These are phyloP conservation scores for Puccinia novopanici DNA, from an alignment of 1,284 basidiomycete species.

Conservation along the genomic window DNA sequence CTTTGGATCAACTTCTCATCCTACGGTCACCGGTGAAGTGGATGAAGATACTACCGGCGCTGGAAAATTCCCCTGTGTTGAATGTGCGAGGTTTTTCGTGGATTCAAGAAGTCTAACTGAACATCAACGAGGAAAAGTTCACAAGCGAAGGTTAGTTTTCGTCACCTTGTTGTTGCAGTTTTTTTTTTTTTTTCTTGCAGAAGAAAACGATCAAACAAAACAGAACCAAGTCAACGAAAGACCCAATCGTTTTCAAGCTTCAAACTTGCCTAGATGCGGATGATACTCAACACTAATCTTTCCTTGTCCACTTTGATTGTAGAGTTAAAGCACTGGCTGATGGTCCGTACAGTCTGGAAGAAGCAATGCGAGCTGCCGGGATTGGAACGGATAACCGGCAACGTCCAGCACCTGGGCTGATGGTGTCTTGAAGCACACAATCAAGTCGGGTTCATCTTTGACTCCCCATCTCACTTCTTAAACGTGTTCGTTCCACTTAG, in stretches of 20 bases:
- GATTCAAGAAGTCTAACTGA: conserved; percentile 35
- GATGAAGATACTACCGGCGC: conserved; percentile 45
- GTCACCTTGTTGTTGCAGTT: no score
- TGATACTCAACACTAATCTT: background rate
- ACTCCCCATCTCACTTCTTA: background rate
- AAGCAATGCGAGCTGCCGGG: conserved; percentile 48
- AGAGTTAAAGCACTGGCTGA: conserved; percentile 42
- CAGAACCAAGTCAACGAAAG: background rate
- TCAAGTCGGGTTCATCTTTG: background rate
- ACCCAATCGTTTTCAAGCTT: background rate
- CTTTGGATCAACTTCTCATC: conserved; percentile 43
- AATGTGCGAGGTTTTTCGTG: conserved; percentile 48
- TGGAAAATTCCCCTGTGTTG: conserved; percentile 39
- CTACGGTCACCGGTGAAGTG: conserved; percentile 35
- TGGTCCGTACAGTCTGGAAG: conserved; percentile 46
- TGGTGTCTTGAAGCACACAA: background rate
- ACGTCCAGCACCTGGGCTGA: conserved; percentile 17
- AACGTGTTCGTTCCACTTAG: background rate
- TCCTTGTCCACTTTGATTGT: background rate
- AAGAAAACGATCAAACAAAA: background rate
- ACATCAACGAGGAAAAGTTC: conserved; percentile 39
- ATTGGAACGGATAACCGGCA: conserved; percentile 48
- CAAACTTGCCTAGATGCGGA: background rate
- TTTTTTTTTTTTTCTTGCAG: background rate
- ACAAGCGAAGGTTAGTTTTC: conserved; percentile 46